A percentile compares a stretch with the other conserved stretches of the same genome.
Evolutionary conservation across 2,329 filamentous ascomycete genomes (phyloP).

Genomic region (Elsinoe batatas): DNA sequence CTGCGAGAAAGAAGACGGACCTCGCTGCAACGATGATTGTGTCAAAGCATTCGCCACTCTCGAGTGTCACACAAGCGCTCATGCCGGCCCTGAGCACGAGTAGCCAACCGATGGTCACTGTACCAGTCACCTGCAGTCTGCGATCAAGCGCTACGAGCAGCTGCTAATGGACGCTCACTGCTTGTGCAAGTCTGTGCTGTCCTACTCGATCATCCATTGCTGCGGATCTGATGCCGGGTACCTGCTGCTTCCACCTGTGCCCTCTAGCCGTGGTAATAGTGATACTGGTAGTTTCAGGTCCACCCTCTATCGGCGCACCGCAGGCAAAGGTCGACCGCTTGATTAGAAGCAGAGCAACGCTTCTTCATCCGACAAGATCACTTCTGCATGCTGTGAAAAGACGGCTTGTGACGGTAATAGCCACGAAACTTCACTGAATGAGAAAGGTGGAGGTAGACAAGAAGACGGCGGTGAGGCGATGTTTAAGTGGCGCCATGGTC

Average conservation of each 20-base stretch:
- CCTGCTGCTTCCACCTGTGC: neutral
- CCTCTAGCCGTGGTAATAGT: neutral
- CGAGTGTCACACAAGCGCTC: conserved; percentile 6
- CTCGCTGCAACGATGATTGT: conserved; percentile 10
- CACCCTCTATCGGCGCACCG: neutral
- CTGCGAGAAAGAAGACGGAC: conserved; percentile 10
- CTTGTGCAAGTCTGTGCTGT: conserved; percentile 10
- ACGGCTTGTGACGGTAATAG: neutral
- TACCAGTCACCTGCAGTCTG: neutral
- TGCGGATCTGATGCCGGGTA: conserved; percentile 6
- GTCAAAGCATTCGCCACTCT: conserved; percentile 8
- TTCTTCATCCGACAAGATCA: neutral
- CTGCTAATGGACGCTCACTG: neutral
- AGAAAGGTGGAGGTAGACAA: neutral
- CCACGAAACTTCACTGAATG: neutral
- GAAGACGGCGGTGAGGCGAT: neutral
- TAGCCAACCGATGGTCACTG: conserved; percentile 10
- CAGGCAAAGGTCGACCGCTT: neutral
- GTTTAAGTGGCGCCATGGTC: neutral
- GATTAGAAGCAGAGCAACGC: neutral
- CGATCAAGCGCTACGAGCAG: conserved; percentile 1
- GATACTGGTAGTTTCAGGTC: neutral
- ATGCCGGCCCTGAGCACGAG: conserved; percentile 3
- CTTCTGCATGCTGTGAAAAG: neutral
- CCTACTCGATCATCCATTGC: conserved; percentile 6